Conservation (phyloP, 108 stramenopile species). For the Nannochloropsis granulata region DNA sequence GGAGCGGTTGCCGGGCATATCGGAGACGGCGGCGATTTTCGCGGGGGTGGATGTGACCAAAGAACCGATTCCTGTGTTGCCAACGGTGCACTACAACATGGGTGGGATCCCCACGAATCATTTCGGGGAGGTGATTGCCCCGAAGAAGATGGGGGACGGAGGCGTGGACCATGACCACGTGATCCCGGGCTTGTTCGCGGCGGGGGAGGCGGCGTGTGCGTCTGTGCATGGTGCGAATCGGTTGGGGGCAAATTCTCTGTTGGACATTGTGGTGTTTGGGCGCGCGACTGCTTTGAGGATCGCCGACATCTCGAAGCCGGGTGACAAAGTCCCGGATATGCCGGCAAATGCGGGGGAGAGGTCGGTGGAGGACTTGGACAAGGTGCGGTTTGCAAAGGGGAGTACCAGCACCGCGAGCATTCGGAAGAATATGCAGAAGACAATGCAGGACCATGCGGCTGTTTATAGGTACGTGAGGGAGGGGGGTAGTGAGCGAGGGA, state of each 20-base stretch:
- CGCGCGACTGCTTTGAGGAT: conserved; percentile 90
- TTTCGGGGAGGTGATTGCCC: conserved; percentile 78
- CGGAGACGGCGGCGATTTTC: conserved; percentile 95
- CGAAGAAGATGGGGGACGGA: conserved; percentile 52
- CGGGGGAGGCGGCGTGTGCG: conserved; percentile 93
- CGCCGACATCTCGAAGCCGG: conserved; percentile 83
- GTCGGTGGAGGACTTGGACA: conserved; percentile 65
- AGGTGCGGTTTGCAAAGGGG: conserved; percentile 66
- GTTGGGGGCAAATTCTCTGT: conserved; percentile 88
- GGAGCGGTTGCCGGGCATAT: conserved; percentile 92
- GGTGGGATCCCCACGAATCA: conserved; percentile 95
- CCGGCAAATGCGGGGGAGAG: conserved; percentile 66
- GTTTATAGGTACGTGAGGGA: conserved; percentile 52
- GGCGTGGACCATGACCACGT: conserved; percentile 37
- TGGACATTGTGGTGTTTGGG: conserved; percentile 99
- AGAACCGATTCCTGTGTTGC: conserved; percentile 95
- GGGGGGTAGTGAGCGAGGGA: background rate
- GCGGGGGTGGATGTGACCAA: conserved; percentile 98
- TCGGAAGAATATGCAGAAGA: conserved; percentile 70
- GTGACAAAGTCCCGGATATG: conserved; percentile 51
- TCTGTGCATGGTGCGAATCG: conserved; percentile 99
- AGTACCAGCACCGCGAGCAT: conserved; percentile 62
- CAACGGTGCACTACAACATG: conserved; percentile 94
- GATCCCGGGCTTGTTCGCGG: conserved; percentile 93
- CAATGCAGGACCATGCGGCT: conserved; percentile 98